These are phyloP conservation scores for Mimosa pudica DNA, from an alignment of 306 rosid genomes.

Conservation along the genomic window DNA sequence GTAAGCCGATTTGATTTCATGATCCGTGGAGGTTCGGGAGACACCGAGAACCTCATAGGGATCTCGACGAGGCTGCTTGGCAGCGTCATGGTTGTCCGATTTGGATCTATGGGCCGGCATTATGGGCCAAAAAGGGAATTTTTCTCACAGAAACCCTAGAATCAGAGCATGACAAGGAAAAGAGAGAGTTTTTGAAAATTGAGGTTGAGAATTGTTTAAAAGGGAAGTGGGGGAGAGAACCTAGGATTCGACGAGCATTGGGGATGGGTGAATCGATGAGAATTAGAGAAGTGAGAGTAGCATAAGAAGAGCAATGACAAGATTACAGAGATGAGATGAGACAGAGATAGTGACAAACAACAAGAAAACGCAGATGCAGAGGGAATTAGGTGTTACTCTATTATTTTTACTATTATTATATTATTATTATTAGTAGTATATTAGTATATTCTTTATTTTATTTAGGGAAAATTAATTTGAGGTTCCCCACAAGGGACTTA, in stretches of 20 bases:
- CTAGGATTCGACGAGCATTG: conserved; percentile 24
- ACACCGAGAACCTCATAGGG: conserved; percentile 97
- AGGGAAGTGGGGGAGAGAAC: neutral
- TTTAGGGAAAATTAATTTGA: no score
- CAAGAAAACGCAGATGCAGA: conserved; percentile 50
- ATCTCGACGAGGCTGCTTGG: conserved; percentile 80
- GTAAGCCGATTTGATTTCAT: conserved; percentile 92
- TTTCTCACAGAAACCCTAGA: conserved; percentile 54
- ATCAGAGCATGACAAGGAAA: conserved; percentile 9
- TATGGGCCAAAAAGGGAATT: conserved; percentile 20
- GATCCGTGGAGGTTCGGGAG: conserved; percentile 80
- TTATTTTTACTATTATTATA: no score
- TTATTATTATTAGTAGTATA: no score
- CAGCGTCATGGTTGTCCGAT: conserved; percentile 73
- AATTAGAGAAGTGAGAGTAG: conserved; percentile 49
- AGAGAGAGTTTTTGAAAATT: no score
- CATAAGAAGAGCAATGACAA: conserved; percentile 17
- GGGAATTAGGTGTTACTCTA: conserved; percentile 40
- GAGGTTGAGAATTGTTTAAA: no score
- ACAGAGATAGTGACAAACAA: conserved; percentile 33
- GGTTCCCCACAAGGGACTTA: no score
- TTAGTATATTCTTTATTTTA: no score
- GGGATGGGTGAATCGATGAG: conserved; percentile 41
- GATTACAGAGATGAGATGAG: conserved; percentile 35
- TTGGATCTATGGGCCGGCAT: conserved; percentile 83